A percentile compares a stretch with the other conserved stretches of the same genome.
Conservation (phyloP, 805 yeast species). For the Ogataea ganodermae region DNA sequence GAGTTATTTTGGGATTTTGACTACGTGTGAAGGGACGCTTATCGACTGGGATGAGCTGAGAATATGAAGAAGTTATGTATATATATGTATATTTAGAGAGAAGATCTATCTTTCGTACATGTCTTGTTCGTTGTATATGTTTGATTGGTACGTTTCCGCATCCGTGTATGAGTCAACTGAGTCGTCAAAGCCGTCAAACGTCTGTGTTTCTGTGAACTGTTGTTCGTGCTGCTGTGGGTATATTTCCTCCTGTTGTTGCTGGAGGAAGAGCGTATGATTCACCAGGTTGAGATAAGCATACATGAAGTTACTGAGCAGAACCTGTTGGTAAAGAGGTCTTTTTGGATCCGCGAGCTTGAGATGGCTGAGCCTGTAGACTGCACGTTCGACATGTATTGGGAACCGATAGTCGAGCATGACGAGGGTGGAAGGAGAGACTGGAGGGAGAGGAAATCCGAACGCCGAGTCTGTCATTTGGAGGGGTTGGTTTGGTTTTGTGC, state of each 20-base stretch:
- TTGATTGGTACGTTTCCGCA: constrained; percentile 15
- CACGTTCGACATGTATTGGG: constrained; percentile 95
- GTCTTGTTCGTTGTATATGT: constrained; percentile 11
- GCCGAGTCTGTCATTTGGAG: constrained; percentile 73
- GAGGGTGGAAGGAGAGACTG: constrained; percentile 72
- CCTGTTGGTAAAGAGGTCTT: constrained; percentile 89
- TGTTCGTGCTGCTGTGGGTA: constrained; percentile 18
- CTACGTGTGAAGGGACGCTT: constrained; percentile 9
- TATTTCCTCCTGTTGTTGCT: constrained; percentile 50
- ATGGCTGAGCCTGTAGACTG: constrained; percentile 90
- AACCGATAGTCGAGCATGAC: constrained; percentile 83
- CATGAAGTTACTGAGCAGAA: constrained; percentile 92
- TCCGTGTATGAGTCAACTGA: constrained; percentile 15
- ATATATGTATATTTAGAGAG: not conserved
- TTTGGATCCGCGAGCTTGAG: constrained; percentile 92
- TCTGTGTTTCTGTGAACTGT: not conserved
- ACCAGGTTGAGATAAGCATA: constrained; percentile 93
- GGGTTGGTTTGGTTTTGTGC: constrained; percentile 54
- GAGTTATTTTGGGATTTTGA: constrained; percentile 24
- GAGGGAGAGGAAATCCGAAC: constrained; percentile 85
- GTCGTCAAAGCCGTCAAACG: constrained; percentile 13
- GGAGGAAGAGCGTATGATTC: constrained; percentile 83
- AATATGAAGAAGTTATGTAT: not conserved
- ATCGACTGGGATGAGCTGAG: constrained; percentile 7
- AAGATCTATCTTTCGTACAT: constrained; percentile 9